A percentile compares a stretch with the other conserved stretches of the same genome.
Conservation (phyloP, 2,329 filamentous ascomycete species). For the Celoporthe dispersa region DNA sequence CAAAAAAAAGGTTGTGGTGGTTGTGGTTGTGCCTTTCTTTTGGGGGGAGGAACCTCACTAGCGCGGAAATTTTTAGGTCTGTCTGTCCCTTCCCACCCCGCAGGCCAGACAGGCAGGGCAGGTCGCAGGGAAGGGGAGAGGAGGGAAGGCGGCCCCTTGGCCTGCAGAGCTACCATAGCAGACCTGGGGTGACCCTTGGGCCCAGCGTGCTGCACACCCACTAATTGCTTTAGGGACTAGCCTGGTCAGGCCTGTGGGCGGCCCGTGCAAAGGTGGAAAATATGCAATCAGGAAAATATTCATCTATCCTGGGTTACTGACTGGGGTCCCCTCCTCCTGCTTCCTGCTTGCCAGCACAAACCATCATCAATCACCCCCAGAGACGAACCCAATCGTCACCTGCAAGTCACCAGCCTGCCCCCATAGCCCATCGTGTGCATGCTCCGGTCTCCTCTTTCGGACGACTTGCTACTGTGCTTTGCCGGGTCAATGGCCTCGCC, state of each 20-base stretch:
- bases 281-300: conserved; percentile 12
- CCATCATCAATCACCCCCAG: background rate
- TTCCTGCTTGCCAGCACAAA: background rate
- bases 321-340: background rate
- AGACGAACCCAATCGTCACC: background rate
- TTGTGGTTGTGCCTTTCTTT: conserved; percentile 16
- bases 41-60: conserved; percentile 10
- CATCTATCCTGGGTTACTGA: background rate
- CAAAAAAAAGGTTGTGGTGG: conserved; percentile 10
- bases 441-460: background rate
- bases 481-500: conserved; percentile 6
- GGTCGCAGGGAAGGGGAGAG: conserved; percentile 12
- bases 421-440: too few relatives aligned
- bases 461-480: conserved; percentile 13
- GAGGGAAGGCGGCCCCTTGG: background rate
- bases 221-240: conserved; percentile 2
- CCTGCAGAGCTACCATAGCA: conserved; percentile 1
- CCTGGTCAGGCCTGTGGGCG: background rate
- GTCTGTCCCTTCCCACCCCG: conserved; percentile 10
- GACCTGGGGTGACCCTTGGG: background rate
- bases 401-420: background rate
- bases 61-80: conserved; percentile 17
- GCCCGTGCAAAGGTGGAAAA: background rate
- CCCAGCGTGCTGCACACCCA: background rate
- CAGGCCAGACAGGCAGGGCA: background rate